A percentile compares a stretch with the other conserved stretches of the same genome.
These are phyloP conservation scores for Vaccinium corymbosum DNA, from an alignment of 148 eudicot species.

Conservation along the genomic window DNA sequence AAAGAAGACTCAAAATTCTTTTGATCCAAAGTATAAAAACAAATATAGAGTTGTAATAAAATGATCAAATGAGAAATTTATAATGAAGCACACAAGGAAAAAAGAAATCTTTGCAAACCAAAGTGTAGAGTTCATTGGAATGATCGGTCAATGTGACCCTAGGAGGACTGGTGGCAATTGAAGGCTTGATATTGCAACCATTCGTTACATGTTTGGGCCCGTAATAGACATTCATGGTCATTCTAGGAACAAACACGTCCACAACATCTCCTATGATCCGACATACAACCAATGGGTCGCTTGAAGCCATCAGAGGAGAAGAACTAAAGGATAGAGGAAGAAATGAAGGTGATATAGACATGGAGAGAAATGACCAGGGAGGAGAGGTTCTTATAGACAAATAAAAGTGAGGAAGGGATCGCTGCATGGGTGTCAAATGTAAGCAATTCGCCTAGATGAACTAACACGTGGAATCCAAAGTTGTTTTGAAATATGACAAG, in stretches of 20 bases:
- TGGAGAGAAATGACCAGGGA: constrained; percentile 3
- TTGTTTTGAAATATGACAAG: not conserved
- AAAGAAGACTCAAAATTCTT: not conserved
- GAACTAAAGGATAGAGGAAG: not conserved
- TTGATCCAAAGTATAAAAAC: not conserved
- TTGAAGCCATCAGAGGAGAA: constrained; percentile 28
- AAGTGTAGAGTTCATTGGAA: constrained; percentile 32
- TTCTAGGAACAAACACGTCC: constrained; percentile 44
- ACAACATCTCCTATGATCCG: constrained; percentile 56
- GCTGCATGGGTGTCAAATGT: constrained; percentile 13
- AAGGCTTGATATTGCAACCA: constrained; percentile 55
- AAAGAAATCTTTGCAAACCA: constrained; percentile 21
- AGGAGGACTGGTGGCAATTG: constrained; percentile 36
- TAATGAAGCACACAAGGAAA: not conserved
- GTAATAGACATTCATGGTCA: constrained; percentile 36
- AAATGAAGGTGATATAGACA: too few relatives aligned
- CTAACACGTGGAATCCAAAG: constrained; percentile 10
- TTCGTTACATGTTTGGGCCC: constrained; percentile 43
- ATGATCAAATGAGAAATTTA: not conserved
- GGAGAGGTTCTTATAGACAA: constrained; percentile 1
- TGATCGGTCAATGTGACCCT: constrained; percentile 35
- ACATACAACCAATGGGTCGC: constrained; percentile 42
- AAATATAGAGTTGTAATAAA: not conserved
- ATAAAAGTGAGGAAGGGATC: not conserved
- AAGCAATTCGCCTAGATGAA: not conserved